These are phyloP conservation scores for Aspergillus pseudoglaucus DNA, from an alignment of 2,329 filamentous ascomycete genomes.

Conservation along the genomic window DNA sequence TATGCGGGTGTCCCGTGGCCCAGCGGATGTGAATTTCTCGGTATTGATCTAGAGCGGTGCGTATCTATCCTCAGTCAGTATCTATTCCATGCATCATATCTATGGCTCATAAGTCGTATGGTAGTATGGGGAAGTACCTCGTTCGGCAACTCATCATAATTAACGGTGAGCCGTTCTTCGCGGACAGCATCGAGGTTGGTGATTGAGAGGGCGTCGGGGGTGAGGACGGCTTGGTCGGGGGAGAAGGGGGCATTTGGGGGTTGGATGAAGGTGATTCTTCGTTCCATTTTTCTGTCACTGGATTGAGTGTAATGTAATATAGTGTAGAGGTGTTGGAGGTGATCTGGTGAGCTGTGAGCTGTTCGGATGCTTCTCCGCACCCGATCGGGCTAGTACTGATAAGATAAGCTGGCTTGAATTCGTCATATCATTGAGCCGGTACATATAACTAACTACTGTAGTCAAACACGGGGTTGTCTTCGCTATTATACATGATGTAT, in stretches of 20 bases:
- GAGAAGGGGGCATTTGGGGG: constrained; percentile 58
- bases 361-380: constrained; percentile 1
- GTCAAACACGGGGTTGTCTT: background rate
- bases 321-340: background rate
- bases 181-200: constrained; percentile 59
- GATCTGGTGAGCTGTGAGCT: background rate
- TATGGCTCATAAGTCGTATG: background rate
- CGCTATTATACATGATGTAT: too few species aligned
- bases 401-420: constrained; percentile 1
- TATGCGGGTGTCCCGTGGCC: constrained; percentile 55
- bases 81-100: background rate
- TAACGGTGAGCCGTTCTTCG: constrained; percentile 72
- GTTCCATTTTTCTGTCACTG: constrained; percentile 25
- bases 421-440: background rate
- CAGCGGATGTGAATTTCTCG: constrained; percentile 75
- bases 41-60: constrained; percentile 58
- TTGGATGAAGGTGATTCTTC: constrained; percentile 66
- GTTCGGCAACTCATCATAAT: constrained; percentile 64
- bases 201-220: constrained; percentile 49
- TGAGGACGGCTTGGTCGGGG: constrained; percentile 56
- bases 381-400: constrained; percentile 2
- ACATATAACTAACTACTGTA: background rate
- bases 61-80: constrained; percentile 31
- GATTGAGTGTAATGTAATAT: background rate
- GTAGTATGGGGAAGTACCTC: constrained; percentile 41